Evolutionary conservation across 2,329 filamentous ascomycete genomes (phyloP).

Genomic region (Xylaria digitata): DNA sequence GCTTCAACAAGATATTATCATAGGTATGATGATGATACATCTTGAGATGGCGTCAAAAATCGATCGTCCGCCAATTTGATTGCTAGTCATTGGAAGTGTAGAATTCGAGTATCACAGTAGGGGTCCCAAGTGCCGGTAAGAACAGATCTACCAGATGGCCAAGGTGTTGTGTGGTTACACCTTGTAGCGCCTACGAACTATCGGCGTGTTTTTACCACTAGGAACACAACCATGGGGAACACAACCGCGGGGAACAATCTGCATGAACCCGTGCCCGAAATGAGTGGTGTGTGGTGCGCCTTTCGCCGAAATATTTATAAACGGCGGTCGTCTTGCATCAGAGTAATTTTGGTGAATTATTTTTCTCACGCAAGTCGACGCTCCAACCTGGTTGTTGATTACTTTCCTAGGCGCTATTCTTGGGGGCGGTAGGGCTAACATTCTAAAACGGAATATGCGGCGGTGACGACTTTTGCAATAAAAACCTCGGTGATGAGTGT

Average conservation of each 20-base stretch:
- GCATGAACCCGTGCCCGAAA: background rate
- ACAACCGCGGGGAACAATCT: constrained; percentile 1
- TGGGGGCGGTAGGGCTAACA: background rate
- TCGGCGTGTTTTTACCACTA: constrained; percentile 5
- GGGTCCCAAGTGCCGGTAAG: background rate
- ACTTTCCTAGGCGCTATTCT: background rate
- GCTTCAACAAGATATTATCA: background rate
- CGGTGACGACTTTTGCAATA: background rate
- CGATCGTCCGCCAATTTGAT: background rate
- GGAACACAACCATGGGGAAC: background rate
- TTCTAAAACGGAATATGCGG: background rate
- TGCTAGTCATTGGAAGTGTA: background rate
- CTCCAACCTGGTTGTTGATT: background rate
- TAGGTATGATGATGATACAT: background rate
- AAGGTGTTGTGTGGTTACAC: background rate
- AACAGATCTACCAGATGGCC: background rate
- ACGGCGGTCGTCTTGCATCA: background rate
- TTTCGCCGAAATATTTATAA: background rate
- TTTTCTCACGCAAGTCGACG: background rate
- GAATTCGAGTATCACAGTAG: background rate
- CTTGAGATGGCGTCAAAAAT: background rate
- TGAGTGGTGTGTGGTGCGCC: background rate
- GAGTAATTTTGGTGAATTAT: background rate
- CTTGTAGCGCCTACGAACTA: constrained; percentile 23
- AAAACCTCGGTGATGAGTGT: too few relatives aligned